Conservation (phyloP, 1,139 yeast species). For the Scheffersomyces segobiensis region DNA sequence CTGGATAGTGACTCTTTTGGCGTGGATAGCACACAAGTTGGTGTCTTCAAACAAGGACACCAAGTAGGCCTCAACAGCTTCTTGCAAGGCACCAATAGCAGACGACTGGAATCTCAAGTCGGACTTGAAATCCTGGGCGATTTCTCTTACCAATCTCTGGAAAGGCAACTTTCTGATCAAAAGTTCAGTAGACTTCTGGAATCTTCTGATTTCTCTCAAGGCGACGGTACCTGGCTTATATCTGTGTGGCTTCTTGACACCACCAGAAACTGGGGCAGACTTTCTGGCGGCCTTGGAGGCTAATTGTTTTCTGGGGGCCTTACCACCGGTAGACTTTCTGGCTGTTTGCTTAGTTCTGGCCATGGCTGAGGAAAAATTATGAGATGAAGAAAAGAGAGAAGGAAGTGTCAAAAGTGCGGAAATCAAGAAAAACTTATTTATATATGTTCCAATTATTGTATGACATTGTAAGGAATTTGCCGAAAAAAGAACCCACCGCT, state of each 20-base stretch:
- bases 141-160: conserved; percentile 52
- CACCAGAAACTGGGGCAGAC: conserved; percentile 53
- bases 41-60: conserved; percentile 54
- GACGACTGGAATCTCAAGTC: conserved; percentile 54
- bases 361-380: conserved; percentile 21
- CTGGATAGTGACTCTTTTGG: conserved; percentile 55
- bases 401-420: conserved; percentile 9
- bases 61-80: conserved; percentile 55
- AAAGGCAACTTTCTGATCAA: conserved; percentile 54
- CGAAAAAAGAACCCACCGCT: neutral
- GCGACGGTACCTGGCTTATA: conserved; percentile 59
- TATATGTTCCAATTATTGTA: neutral
- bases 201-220: conserved; percentile 56
- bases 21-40: conserved; percentile 55
- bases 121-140: conserved; percentile 51
- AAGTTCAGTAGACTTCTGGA: conserved; percentile 52
- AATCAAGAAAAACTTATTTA: conserved; percentile 1
- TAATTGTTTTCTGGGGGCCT: conserved; percentile 56
- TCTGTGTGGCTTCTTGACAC: conserved; percentile 57
- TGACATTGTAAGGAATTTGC: neutral
- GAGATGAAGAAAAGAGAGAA: conserved; percentile 6
- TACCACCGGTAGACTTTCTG: conserved; percentile 56
- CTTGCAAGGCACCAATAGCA: conserved; percentile 55
- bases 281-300: conserved; percentile 57
- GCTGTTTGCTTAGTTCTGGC: conserved; percentile 58